Conservation (phyloP, 176 grass and related monocot genomes). For the barley (Hordeum vulgare) region MorexV3_pseudomolecules_assembly NC_058522.1:77550153-77550652, state of each 20-base stretch:
- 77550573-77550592: not conserved
- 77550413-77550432: too few relatives aligned
- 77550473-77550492: too few relatives aligned
- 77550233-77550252: not conserved
- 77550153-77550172: not conserved
- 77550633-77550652: not conserved
- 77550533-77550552: not conserved
- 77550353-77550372: too few relatives aligned
- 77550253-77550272: not conserved
- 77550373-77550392: too few relatives aligned
- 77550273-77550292: not conserved
- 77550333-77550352: not conserved
- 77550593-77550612: not conserved
- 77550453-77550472: too few relatives aligned
- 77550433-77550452: too few relatives aligned
- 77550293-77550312: not conserved
- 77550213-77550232: not conserved
- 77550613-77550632: slow-evolving; percentile 2
- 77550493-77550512: not conserved
- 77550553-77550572: not conserved
- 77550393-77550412: too few relatives aligned
- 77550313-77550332: not conserved
- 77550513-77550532: not conserved
- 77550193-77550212: not conserved
- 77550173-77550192: not conserved